Percentiles rank a stretch among this genome's conserved stretches.
Evolutionary conservation across 805 yeast species (phyloP).

Genomic region (Wickerhamiella vanderwaltii): DNA sequence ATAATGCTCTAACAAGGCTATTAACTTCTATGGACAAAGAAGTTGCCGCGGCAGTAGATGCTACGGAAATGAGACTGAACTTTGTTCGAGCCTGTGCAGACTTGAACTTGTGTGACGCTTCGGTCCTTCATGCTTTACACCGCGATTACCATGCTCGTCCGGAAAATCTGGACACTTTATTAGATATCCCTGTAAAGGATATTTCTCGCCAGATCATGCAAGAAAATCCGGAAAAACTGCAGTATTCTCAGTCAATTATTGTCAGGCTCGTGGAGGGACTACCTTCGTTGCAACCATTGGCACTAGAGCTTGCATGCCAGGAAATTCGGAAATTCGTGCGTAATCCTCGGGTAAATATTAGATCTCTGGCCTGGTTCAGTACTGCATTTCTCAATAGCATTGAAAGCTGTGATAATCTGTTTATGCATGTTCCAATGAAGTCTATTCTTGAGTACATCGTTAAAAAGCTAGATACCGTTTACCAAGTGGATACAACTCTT

Average conservation of each 20-base stretch:
- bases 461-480: constrained; percentile 26
- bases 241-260: neutral
- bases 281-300: constrained; percentile 8
- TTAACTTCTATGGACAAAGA: constrained; percentile 22
- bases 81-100: constrained; percentile 19
- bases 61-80: constrained; percentile 11
- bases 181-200: constrained; percentile 7
- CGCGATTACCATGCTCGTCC: constrained; percentile 15
- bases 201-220: neutral
- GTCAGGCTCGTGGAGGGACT: constrained; percentile 5
- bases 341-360: neutral
- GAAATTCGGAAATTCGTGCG: constrained; percentile 12
- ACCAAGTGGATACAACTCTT: neutral
- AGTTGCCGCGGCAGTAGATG: constrained; percentile 17
- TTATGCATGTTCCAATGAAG: constrained; percentile 36
- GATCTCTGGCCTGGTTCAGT: constrained; percentile 28
- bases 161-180: constrained; percentile 5
- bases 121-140: constrained; percentile 20
- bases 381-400: constrained; percentile 38
- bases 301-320: constrained; percentile 13
- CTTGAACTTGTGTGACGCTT: constrained; percentile 20
- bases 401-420: constrained; percentile 32
- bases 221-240: neutral
- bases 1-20: constrained; percentile 24
- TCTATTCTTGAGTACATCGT: constrained; percentile 35